phyloP scores from a whole-genome alignment of 306 rosid genomes.

The Vigna trinervia region DNA sequence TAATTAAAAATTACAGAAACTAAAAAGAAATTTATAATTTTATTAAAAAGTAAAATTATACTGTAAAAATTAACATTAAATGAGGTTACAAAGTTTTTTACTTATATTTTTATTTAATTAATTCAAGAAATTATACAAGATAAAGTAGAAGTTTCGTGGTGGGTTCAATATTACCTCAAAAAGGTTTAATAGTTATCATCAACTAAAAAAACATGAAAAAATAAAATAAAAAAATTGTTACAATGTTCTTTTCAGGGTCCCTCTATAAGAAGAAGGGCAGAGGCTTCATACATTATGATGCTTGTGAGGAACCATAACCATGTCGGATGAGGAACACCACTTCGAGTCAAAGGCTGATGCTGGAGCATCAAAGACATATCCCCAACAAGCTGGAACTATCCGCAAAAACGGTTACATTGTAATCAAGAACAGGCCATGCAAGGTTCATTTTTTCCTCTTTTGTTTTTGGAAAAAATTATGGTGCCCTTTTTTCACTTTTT shows the following conservation, averaged over 20 bases:
- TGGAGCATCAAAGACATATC: conserved; percentile 95
- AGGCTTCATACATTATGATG: not conserved
- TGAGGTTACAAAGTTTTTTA: not conserved
- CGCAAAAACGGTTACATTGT: conserved; percentile 95
- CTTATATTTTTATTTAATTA: not conserved
- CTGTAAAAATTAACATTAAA: too few relatives aligned
- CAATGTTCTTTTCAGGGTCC: not conserved
- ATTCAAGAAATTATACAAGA: not conserved
- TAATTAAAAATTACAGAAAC: too few relatives aligned
- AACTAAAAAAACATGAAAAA: not conserved
- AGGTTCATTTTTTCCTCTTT: conserved; percentile 52
- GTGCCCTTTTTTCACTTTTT: not conserved
- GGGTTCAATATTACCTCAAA: not conserved
- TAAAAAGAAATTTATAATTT: too few relatives aligned
- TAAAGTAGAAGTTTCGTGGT: not conserved
- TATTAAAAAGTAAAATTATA: too few relatives aligned
- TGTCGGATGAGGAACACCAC: conserved; percentile 99
- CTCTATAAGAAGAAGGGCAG: not conserved
- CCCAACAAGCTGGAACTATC: conserved; percentile 97
- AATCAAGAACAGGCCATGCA: conserved; percentile 91
- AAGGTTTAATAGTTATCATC: not conserved
- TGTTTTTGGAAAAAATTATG: not conserved
- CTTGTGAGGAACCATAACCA: conserved; percentile 11
- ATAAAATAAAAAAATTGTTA: not conserved
- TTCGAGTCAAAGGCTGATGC: conserved; percentile 98